Evolutionary conservation across 2,329 filamentous ascomycete genomes (phyloP).

Genomic region (Metarhizium sp.): DNA sequence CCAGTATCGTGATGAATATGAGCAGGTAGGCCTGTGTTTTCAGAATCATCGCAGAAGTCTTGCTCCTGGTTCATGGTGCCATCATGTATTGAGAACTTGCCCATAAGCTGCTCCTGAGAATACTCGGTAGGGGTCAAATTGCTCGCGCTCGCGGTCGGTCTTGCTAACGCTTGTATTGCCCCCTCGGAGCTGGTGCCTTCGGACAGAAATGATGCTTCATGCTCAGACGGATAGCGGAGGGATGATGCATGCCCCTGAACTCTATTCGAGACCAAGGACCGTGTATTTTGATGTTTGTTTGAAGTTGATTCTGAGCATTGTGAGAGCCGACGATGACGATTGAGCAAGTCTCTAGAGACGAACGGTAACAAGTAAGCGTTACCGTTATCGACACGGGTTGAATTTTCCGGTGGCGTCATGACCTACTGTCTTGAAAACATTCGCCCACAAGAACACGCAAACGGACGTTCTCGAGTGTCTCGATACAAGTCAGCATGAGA

Average conservation of each 20-base stretch:
- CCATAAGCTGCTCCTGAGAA: too few relatives aligned
- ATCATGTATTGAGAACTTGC: too few relatives aligned
- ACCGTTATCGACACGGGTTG: background rate
- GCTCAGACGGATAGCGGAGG: background rate
- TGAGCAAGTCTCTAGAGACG: constrained; percentile 7
- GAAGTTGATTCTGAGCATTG: constrained; percentile 1
- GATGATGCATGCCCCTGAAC: background rate
- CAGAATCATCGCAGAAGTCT: too few relatives aligned
- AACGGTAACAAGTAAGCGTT: background rate
- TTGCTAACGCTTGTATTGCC: too few relatives aligned
- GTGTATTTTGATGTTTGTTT: too few relatives aligned
- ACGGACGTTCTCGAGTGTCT: constrained; percentile 22
- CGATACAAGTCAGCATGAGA: background rate
- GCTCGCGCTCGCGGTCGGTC: constrained; percentile 27
- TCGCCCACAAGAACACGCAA: constrained; percentile 19
- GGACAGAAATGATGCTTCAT: background rate
- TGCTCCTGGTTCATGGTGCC: too few relatives aligned
- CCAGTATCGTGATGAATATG: too few relatives aligned
- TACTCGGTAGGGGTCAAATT: too few relatives aligned
- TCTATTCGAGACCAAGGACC: background rate
- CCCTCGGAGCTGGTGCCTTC: constrained; percentile 15
- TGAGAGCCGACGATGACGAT: constrained; percentile 7
- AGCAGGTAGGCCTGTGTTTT: too few relatives aligned
- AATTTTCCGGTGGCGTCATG: background rate
- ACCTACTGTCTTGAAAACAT: constrained; percentile 21